phyloP scores from a whole-genome alignment of 352 stramenopile genomes.

The Phytophthora ohioensis region DNA sequence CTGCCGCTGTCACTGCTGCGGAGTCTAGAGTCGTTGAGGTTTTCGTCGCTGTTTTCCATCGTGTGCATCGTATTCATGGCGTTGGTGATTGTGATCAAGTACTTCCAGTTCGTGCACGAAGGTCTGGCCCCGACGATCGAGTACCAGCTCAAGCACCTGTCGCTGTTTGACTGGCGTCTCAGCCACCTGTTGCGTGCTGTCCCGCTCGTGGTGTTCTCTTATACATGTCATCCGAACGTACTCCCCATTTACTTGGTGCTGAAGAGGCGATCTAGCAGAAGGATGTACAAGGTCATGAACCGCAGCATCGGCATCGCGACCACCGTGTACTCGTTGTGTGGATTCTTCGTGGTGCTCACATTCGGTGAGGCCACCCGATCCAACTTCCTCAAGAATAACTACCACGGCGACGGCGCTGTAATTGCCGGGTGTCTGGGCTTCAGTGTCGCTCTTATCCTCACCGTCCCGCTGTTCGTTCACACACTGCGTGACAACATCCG shows the following conservation, averaged over 20 bases:
- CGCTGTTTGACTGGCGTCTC: slow-evolving; percentile 75
- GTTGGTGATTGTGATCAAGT: slow-evolving; percentile 90
- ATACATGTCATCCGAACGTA: slow-evolving; percentile 91
- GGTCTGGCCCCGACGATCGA: slow-evolving; percentile 65
- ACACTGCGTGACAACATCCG: slow-evolving; percentile 86
- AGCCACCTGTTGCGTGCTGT: slow-evolving; percentile 72
- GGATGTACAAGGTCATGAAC: slow-evolving; percentile 93
- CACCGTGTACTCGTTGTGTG: slow-evolving; percentile 79
- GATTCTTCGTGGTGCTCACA: slow-evolving; percentile 87
- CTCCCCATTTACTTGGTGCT: slow-evolving; percentile 91
- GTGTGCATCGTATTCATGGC: slow-evolving; percentile 91
- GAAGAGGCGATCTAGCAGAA: slow-evolving; percentile 79
- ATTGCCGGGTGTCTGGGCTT: slow-evolving; percentile 80
- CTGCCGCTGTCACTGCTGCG: slow-evolving; percentile 85
- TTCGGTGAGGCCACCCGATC: slow-evolving; percentile 80
- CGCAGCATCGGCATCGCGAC: slow-evolving; percentile 83
- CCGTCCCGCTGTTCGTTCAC: slow-evolving; percentile 87
- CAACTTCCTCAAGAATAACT: slow-evolving; percentile 92
- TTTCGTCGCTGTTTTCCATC: slow-evolving; percentile 90
- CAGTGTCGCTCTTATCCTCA: slow-evolving; percentile 84
- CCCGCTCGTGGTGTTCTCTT: slow-evolving; percentile 89
- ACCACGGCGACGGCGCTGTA: slow-evolving; percentile 75
- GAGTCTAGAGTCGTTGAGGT: slow-evolving; percentile 84
- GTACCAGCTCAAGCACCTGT: slow-evolving; percentile 81
- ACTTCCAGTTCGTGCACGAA: slow-evolving; percentile 88